These are phyloP conservation scores for Annona squamosa DNA, from an alignment of 164 flowering plant genomes.

Conservation along the genomic window DNA sequence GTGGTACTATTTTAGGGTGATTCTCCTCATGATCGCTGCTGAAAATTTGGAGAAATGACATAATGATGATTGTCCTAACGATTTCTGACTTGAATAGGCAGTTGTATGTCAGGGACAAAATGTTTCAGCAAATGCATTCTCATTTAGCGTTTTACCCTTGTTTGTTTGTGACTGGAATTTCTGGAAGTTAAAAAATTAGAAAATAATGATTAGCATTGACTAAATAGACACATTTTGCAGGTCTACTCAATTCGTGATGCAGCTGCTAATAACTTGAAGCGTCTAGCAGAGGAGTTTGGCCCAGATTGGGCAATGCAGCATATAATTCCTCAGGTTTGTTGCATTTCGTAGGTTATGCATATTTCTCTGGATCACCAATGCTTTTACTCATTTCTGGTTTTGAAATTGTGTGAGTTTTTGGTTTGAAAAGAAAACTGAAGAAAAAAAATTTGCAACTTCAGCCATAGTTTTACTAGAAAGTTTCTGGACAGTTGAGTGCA, in stretches of 20 bases:
- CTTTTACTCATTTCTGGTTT: not conserved
- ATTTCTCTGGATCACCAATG: not conserved
- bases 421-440: too few species aligned
- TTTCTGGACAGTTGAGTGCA: too few species aligned
- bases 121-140: too few species aligned
- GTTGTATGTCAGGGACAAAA: too few species aligned
- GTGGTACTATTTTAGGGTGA: not conserved
- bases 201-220: not conserved
- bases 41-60: too few species aligned
- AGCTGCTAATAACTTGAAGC: slow-evolving; percentile 62
- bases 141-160: too few species aligned
- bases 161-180: too few species aligned
- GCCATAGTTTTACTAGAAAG: too few species aligned
- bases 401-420: not conserved
- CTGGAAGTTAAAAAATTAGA: too few species aligned
- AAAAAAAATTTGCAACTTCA: too few species aligned
- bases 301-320: slow-evolving; percentile 74
- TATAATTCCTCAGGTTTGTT: slow-evolving; percentile 55
- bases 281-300: slow-evolving; percentile 71
- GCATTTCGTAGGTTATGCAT: not conserved
- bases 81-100: too few species aligned
- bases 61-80: too few species aligned
- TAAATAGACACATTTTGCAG: slow-evolving; percentile 20
- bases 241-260: slow-evolving; percentile 70
- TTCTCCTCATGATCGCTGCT: not conserved